These are phyloP conservation scores for Chlamydomonas reinhardtii DNA, from an alignment of 163 green algal species.

Conservation along the genomic window DNA sequence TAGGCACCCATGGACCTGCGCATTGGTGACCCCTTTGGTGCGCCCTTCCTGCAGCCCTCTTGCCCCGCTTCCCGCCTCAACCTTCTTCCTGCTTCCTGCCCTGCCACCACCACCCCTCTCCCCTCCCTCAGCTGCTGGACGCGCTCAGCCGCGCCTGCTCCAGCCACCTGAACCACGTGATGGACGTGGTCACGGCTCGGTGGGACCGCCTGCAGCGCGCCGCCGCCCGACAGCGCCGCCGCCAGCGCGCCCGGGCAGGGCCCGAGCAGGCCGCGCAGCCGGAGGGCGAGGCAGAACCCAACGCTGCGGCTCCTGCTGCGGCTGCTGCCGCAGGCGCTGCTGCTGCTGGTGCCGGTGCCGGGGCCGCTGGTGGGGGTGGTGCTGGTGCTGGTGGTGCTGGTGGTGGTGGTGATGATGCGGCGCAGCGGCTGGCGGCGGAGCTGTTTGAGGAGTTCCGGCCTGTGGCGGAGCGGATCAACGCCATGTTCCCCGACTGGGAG, in stretches of 20 bases:
- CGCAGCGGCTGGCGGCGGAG: neutral
- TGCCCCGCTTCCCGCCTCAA: too few relatives aligned
- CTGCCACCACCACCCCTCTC: too few relatives aligned
- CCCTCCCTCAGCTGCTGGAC: conserved; percentile 4
- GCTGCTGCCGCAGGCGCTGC: neutral
- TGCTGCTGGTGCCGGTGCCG: neutral
- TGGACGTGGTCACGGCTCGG: conserved; percentile 15
- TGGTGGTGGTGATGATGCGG: too few relatives aligned
- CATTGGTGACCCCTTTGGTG: too few relatives aligned
- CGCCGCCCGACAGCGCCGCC: neutral
- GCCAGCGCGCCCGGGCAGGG: neutral
- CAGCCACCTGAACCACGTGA: conserved; percentile 25
- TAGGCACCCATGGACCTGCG: too few relatives aligned
- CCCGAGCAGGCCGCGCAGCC: neutral
- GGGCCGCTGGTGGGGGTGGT: too few relatives aligned
- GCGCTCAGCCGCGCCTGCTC: neutral
- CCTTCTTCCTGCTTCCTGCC: too few relatives aligned
- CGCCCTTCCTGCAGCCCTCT: too few relatives aligned
- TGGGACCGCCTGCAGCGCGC: conserved; percentile 13
- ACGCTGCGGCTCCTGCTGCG: neutral
- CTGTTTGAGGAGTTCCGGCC: conserved; percentile 38
- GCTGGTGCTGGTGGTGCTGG: too few relatives aligned
- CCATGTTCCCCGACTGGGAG: conserved; percentile 34
- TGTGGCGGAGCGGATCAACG: conserved; percentile 12
- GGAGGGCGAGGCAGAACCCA: neutral